These are phyloP conservation scores for Phaeoacremonium minimum DNA, from an alignment of 2,329 filamentous ascomycete species.

Conservation along the genomic window DNA sequence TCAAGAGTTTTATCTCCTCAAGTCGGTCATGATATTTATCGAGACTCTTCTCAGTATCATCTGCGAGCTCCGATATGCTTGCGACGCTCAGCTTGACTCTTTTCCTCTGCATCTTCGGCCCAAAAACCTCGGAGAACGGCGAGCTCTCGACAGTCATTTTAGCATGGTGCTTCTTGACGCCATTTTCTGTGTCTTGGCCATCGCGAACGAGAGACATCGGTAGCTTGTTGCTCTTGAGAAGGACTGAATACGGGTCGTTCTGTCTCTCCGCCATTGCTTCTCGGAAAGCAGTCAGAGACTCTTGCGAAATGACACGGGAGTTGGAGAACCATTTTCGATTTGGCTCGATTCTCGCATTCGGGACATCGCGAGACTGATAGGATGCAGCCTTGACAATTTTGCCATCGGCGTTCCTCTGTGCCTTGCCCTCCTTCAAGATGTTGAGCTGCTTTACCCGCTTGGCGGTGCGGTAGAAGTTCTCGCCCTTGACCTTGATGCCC, in stretches of 20 bases:
- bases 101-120: constrained; percentile 89
- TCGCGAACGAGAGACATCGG: constrained; percentile 93
- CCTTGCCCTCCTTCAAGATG: constrained; percentile 84
- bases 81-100: constrained; percentile 83
- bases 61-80: constrained; percentile 76
- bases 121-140: constrained; percentile 86
- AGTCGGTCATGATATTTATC: constrained; percentile 75
- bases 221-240: constrained; percentile 96
- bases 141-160: constrained; percentile 85
- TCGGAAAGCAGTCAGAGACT: constrained; percentile 74
- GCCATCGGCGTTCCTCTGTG: constrained; percentile 75
- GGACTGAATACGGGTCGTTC: constrained; percentile 85
- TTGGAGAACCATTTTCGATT: constrained; percentile 95
- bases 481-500: constrained; percentile 83
- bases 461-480: constrained; percentile 43
- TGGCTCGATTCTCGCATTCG: constrained; percentile 12
- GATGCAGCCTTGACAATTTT: constrained; percentile 80
- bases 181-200: constrained; percentile 64
- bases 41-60: constrained; percentile 74
- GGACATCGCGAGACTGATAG: constrained; percentile 37
- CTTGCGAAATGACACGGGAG: constrained; percentile 84
- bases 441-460: constrained; percentile 88
- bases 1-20: constrained; percentile 74
- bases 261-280: constrained; percentile 89
- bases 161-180: constrained; percentile 85